Base-by-base conservation (phyloP, 306 rosid genomes). In the Mimosa bimucronata region DNA sequence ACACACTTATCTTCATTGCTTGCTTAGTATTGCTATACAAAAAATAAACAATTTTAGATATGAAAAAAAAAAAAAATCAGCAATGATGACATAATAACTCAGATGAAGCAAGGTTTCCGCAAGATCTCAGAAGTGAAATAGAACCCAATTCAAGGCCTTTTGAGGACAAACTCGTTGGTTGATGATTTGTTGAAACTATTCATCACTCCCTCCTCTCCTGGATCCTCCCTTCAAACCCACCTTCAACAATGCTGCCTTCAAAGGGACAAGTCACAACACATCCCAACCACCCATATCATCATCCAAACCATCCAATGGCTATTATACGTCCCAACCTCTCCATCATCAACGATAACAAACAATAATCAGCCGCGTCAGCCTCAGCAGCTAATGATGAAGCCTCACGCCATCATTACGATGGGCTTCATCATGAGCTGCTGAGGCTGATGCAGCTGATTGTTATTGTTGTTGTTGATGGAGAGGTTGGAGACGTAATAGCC, bases 191-290 rank as follows among this genome's bases (percentile, higher is more conserved):
- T 34, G 92, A n/a, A n/a, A 90, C 76, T 83, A 50, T 55, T 85
- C 97, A 25, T 82, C 94, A 58, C 92, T 95, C 46, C 94, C 98
- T 19, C 96, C 97, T 74, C 90, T 92, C 71, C 85, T 90, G 90
- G 94, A 95, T 81, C 84, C 88, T 38, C 38, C 45, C 42, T 65
- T 57, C 75, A 29, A 66, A n/a, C n/a, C n/a, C n/a, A n/a, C n/a
- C n/a, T n/a, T n/a, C n/a, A n/a, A n/a, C n/a, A n/a, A n/a, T n/a
- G n/a, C n/a, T n/a, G n/a, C n/a, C n/a, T n/a, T n/a, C n/a, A n/a
- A n/a, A n/a, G n/a, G n/a, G n/a, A n/a, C n/a, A n/a, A n/a, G n/a
- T n/a, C n/a, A n/a, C 50, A 65, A 65, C 57, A 31, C 83, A 62
- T 9, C 18, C 55, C 55, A 87, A 79, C 48, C 46, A 77, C 46